A percentile compares a stretch with the other conserved stretches of the same genome.
Conservation (phyloP, 1,284 basidiomycete species). For the Malassezia equina region DNA sequence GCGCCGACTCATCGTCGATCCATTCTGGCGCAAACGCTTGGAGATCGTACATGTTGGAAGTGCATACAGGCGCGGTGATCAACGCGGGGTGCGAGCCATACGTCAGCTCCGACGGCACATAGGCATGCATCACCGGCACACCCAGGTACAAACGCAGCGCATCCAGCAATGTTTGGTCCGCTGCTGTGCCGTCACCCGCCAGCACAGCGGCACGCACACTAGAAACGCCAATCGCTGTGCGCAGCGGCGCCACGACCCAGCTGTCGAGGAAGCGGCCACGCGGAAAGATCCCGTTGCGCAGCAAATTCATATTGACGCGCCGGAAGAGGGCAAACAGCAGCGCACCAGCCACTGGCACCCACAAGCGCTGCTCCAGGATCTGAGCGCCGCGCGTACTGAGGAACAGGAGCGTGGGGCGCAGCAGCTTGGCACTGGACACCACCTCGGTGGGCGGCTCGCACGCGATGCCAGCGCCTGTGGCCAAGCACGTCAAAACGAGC, state of each 20-base stretch:
- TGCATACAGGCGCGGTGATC: constrained; percentile 27
- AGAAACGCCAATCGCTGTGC: constrained; percentile 16
- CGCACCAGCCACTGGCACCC: constrained; percentile 16
- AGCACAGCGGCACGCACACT: constrained; percentile 22
- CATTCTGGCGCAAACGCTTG: constrained; percentile 39
- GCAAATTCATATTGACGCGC: constrained; percentile 23
- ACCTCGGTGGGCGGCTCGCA: constrained; percentile 9
- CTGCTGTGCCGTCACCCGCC: constrained; percentile 18
- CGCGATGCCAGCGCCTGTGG: constrained; percentile 36
- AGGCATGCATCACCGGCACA: constrained; percentile 37
- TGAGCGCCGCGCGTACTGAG: constrained; percentile 24
- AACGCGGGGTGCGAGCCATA: neutral
- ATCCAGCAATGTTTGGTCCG: constrained; percentile 35
- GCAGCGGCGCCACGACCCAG: constrained; percentile 20
- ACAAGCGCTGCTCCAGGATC: constrained; percentile 24
- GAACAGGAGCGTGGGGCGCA: constrained; percentile 31
- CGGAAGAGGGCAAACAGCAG: constrained; percentile 6
- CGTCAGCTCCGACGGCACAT: constrained; percentile 18
- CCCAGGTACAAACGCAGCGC: constrained; percentile 34
- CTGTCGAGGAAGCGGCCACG: constrained; percentile 22
- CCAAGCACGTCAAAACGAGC: constrained; percentile 33
- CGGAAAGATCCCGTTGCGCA: constrained; percentile 31
- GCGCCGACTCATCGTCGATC: constrained; percentile 6
- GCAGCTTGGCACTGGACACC: neutral
- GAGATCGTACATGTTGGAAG: constrained; percentile 36